phyloP scores from a whole-genome alignment of 805 yeast genomes.

The Kodamaea nitidulidarum region DNA sequence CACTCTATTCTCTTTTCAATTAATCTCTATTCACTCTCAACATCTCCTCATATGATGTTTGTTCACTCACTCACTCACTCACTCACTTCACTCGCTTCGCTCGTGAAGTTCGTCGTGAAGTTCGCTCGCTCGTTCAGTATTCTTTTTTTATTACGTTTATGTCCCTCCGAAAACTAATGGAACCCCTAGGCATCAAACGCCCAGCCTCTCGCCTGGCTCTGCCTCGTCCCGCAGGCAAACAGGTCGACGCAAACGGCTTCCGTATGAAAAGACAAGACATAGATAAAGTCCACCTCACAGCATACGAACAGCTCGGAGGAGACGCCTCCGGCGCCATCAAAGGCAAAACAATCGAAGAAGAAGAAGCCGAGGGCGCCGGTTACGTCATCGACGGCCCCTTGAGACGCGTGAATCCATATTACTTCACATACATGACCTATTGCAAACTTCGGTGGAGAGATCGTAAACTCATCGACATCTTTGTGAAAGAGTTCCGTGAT shows the following conservation, averaged over 20 bases:
- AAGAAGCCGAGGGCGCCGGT: conserved; percentile 55
- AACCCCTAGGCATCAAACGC: conserved; percentile 1
- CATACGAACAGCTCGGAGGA: conserved; percentile 40
- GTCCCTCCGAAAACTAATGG: no score
- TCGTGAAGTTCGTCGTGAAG: no score
- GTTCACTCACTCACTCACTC: no score
- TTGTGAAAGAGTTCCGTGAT: conserved; percentile 81
- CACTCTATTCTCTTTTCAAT: no score
- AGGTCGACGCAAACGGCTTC: conserved; percentile 46
- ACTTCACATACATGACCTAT: conserved; percentile 82
- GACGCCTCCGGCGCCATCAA: conserved; percentile 14
- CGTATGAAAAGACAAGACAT: conserved; percentile 41
- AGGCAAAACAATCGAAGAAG: conserved; percentile 44
- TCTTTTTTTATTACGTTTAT: neutral
- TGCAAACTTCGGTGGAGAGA: conserved; percentile 92
- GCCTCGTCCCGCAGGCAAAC: conserved; percentile 4
- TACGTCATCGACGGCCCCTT: conserved; percentile 57
- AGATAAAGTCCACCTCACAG: conserved; percentile 41
- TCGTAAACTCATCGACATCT: conserved; percentile 73
- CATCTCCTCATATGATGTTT: no score
- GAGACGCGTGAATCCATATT: conserved; percentile 79
- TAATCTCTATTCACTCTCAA: no score
- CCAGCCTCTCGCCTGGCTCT: neutral
- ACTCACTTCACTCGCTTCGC: no score
- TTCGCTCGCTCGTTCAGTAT: no score